Evolutionary conservation across 2,329 filamentous ascomycete genomes (phyloP), one percentile per base, ranked within the genome.

Genomic region (Penicillium brasilianum): DNA sequence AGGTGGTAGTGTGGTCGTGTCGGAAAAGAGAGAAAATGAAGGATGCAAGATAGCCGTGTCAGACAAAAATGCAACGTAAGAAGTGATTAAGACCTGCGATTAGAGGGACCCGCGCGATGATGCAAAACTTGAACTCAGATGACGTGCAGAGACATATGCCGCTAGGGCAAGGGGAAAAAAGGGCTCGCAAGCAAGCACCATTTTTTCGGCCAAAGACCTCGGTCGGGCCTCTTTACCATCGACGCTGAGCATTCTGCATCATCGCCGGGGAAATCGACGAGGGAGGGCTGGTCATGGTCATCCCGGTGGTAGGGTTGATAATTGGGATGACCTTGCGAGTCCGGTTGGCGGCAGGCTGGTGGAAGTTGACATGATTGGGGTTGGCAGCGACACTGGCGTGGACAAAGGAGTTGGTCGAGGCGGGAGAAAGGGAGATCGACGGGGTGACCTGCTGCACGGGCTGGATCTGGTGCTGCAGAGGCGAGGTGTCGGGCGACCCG

Each of bases 241-340:
- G 76, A 63, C 76, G 77, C 66, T 78, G 76, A 64, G 70, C 72
- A 63, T 73, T 70, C 81, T 88, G 87, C 82, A 86, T 85, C 80
- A 87, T 83, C 74, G 82, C 85, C 61, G 87, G 87, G 58, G 87
- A 88, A 73, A 89, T 84, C 66, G 85, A 88, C 64, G 89, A 89
- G 28, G 94, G 92, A 69, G 94, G 94, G 82, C 92, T 96, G 59
- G 92, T 89, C 83, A 97, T 90, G 73, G 88, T 87, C 77, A 93
- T 88, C 74, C 95, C 93, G 59, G 94, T 97, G 69, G 87, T 91
- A 57, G 95, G 95, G 84, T 99, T 96, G 80, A 98, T 92, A 77
- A 99, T 99, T 61, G 94, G 94, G 69, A 98, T 98, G 73, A 95
- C 92, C 78, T 97, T 98, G 79, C 93, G 92, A 60, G 90, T 88